These are phyloP conservation scores for Pyrenopolyporus hunteri DNA, from an alignment of 495 filamentous ascomycete genomes.

Conservation along the genomic window DNA sequence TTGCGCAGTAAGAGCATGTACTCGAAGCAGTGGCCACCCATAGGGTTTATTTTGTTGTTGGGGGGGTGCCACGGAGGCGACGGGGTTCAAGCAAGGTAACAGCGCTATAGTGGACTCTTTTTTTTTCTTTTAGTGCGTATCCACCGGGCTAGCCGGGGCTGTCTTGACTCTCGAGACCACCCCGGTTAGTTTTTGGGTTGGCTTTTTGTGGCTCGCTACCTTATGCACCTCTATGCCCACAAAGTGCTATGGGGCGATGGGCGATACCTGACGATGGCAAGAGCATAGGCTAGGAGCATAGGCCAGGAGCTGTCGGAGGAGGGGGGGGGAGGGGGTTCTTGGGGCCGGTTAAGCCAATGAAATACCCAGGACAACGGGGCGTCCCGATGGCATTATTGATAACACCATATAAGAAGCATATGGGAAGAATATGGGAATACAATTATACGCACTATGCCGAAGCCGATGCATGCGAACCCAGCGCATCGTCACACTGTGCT, in stretches of 20 bases:
- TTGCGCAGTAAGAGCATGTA: no score
- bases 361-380: background rate
- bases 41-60: no score
- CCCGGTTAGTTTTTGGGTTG: conserved; percentile 14
- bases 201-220: conserved; percentile 9
- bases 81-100: background rate
- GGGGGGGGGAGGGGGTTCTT: conserved; percentile 21
- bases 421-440: no score
- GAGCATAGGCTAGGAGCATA: conserved; percentile 20
- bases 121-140: background rate
- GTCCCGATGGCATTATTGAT: conserved; percentile 23
- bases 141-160: conserved; percentile 10
- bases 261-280: conserved; percentile 16
- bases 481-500: no score
- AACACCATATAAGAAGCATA: conserved; percentile 16
- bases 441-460: conserved; percentile 1
- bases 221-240: conserved; percentile 20
- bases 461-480: no score
- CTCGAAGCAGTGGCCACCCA: conserved; percentile 15
- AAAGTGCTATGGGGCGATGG: conserved; percentile 26
- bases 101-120: conserved; percentile 4
- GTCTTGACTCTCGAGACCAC: conserved; percentile 11
- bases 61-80: conserved; percentile 13
- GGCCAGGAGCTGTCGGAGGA: no score
- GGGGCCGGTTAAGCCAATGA: conserved; percentile 12